Base-by-base conservation (phyloP, 345 rosid genomes). In the Erucastrum elatum region DNA sequence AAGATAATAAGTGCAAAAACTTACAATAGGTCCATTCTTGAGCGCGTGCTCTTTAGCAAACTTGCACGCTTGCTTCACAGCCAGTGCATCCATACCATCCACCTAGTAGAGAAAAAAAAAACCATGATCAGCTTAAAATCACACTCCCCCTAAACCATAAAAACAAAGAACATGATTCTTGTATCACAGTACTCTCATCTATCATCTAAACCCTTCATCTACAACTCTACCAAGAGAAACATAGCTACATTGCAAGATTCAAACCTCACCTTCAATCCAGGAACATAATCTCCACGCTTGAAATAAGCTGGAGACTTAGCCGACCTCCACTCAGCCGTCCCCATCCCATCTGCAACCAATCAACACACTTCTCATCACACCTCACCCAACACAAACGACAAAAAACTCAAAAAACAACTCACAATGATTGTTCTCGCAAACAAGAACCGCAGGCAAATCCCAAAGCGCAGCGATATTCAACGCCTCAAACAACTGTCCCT, bases 361-460 rank as follows among this genome's bases (percentile, higher is more conserved):
- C 31, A 63, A 15, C 44, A 66, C 8, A n/a, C 0, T 12, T 8
- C 4, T 37, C 66, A 68, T 31, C 5, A 66, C 51, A 65, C 1
- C 2, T 44, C 35, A 5, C 10, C 66, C 21, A 39, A 3, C 76
- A 63, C 11, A 72, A 71, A 27, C 0, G 56, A 25, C 5, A 65
- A 21, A 65, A 21, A 71, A 25, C 62, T n/a, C 8, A 35, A 10
- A 60, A 4, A 6, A 9, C 17, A 1, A 11, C 85, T 84, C 75
- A 91, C 98, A 94, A 80, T 91, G 96, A 71, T 91, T 94, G 75
- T 94, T 94, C 91, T 94, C 97, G 87, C 93, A 91, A 76, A 91
- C 91, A 78, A 94, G 62, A 80, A 94, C 83, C 17, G 83, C 90
- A 17, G 98, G 98, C 70, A 93, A 89, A 83, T 94, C 92, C 94